A percentile compares a stretch with the other conserved stretches of the same genome.
Evolutionary conservation across 116 monocot species (phyloP).

Genomic region (Trichopus zeylanicus): DNA sequence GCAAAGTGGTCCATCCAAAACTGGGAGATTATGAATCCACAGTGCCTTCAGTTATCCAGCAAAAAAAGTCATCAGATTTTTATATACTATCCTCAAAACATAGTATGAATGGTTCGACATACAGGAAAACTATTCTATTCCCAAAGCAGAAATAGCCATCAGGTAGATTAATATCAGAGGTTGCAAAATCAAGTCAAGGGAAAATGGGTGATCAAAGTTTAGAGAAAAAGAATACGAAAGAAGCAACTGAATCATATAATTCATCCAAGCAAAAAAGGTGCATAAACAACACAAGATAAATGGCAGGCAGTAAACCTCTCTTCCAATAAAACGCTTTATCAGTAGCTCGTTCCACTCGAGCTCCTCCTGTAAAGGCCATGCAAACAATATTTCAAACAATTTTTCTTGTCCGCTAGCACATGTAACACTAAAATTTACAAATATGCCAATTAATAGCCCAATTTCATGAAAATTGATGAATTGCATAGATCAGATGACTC

Average conservation of each 20-base stretch:
- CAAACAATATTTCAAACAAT: background rate
- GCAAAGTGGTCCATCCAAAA: conserved; percentile 40
- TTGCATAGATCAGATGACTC: background rate
- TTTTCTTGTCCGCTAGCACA: too few species aligned
- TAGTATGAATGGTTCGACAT: background rate
- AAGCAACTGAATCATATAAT: background rate
- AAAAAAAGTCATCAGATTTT: background rate
- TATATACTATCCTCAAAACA: too few species aligned
- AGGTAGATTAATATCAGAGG: too few species aligned
- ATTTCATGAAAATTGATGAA: background rate
- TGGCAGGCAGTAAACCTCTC: conserved; percentile 44
- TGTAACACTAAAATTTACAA: too few species aligned
- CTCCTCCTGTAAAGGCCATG: conserved; percentile 46
- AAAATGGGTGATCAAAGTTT: background rate
- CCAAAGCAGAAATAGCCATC: too few species aligned
- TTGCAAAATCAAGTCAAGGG: too few species aligned
- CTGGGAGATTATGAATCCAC: conserved; percentile 67
- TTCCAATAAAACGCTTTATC: conserved; percentile 53
- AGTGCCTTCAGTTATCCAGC: conserved; percentile 36
- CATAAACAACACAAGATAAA: background rate
- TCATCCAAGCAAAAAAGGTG: background rate
- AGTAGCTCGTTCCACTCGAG: conserved; percentile 56
- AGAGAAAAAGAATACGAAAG: background rate
- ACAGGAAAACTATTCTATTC: too few species aligned
- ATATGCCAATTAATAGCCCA: background rate